A percentile compares a stretch with the other conserved stretches of the same genome.
These are phyloP conservation scores for Neonectria hederae DNA, from an alignment of 2,329 filamentous ascomycete genomes.

Conservation along the genomic window DNA sequence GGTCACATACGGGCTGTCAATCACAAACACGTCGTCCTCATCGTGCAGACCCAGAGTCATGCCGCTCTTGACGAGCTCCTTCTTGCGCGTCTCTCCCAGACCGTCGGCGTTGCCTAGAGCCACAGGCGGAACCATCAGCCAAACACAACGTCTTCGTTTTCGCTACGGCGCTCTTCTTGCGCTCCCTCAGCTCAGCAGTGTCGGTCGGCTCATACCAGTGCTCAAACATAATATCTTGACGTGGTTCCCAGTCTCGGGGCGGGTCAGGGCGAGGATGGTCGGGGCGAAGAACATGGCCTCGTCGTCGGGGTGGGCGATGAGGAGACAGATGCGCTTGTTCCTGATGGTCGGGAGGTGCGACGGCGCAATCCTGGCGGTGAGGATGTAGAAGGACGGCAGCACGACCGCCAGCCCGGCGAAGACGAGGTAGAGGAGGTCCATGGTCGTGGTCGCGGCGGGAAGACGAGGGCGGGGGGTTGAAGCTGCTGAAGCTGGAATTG, in stretches of 20 bases:
- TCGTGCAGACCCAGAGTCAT: slow-evolving; percentile 77
- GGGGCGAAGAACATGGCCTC: slow-evolving; percentile 99
- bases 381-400: slow-evolving; percentile 63
- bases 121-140: slow-evolving; percentile 31
- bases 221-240: slow-evolving; percentile 94
- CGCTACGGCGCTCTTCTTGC: not conserved
- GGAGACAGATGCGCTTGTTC: slow-evolving; percentile 87
- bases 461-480: not conserved
- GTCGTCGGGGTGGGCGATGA: slow-evolving; percentile 98
- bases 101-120: slow-evolving; percentile 81
- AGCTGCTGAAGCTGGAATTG: not conserved
- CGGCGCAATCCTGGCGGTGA: slow-evolving; percentile 57
- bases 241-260: slow-evolving; percentile 83
- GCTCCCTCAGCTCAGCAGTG: slow-evolving; percentile 10
- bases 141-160: slow-evolving; percentile 4
- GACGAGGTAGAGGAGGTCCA: slow-evolving; percentile 37
- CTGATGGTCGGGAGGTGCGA: slow-evolving; percentile 71
- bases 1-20: slow-evolving; percentile 74
- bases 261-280: slow-evolving; percentile 83
- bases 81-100: slow-evolving; percentile 82
- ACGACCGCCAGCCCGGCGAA: slow-evolving; percentile 46
- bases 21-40: slow-evolving; percentile 83
- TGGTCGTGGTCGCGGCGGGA: slow-evolving; percentile 10
- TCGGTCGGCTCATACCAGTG: slow-evolving; percentile 65
- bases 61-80: slow-evolving; percentile 85